These are phyloP conservation scores for Limnomonas spitsbergensis DNA, from an alignment of 139 green algal species.

Conservation along the genomic window DNA sequence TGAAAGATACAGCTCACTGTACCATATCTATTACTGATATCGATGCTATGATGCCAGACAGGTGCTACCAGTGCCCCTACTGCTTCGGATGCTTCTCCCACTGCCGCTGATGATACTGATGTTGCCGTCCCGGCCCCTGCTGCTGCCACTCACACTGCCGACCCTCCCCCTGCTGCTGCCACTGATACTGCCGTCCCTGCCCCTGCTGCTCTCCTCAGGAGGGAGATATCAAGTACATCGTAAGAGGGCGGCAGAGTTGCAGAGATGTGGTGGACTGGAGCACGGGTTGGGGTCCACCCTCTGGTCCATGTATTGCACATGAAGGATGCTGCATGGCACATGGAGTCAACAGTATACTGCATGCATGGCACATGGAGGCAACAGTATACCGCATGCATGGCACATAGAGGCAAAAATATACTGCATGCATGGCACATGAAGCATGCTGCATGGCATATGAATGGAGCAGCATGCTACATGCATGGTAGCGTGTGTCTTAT, in stretches of 20 bases:
- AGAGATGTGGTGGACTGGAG: neutral
- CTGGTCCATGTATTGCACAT: neutral
- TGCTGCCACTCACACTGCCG: too few relatives aligned
- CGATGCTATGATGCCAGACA: neutral
- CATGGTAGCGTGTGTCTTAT: too few relatives aligned
- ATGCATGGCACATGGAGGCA: neutral
- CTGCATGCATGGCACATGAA: neutral
- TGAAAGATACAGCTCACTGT: too few relatives aligned
- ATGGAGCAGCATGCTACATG: too few relatives aligned
- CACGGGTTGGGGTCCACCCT: too few relatives aligned
- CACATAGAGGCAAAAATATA: neutral
- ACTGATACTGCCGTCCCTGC: too few relatives aligned
- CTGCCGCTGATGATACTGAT: neutral
- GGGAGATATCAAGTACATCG: conserved; percentile 32
- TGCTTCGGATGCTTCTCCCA: too few relatives aligned
- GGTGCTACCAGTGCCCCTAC: neutral
- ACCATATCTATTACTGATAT: too few relatives aligned
- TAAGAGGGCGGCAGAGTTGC: neutral
- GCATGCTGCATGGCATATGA: neutral
- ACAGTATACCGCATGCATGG: neutral
- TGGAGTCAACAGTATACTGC: neutral
- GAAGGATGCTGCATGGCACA: neutral
- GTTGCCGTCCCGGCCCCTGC: neutral
- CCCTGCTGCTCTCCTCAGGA: too few relatives aligned
- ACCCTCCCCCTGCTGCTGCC: too few relatives aligned